Evolutionary conservation across 352 stramenopile species (phyloP).

Genomic region (Globisporangium cederbergense): DNA sequence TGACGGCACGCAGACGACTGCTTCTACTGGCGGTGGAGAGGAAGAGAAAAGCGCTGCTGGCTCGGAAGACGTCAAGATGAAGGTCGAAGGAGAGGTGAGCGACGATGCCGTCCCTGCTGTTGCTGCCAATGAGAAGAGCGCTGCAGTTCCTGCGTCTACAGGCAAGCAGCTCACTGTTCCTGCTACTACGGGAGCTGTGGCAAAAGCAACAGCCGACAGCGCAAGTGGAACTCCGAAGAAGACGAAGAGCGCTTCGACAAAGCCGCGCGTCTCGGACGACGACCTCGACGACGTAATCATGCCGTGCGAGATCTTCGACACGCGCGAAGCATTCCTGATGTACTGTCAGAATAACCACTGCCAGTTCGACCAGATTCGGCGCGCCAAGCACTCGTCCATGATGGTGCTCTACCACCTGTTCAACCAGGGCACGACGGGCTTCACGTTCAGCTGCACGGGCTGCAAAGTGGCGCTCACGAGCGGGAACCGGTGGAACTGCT

Average conservation of each 20-base stretch:
- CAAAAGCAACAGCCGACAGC: slow-evolving; percentile 16
- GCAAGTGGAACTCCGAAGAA: slow-evolving; percentile 21
- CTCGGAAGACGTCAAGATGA: slow-evolving; percentile 17
- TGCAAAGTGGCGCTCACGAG: slow-evolving; percentile 94
- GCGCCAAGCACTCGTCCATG: slow-evolving; percentile 83
- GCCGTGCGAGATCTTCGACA: slow-evolving; percentile 96
- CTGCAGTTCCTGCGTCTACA: background rate
- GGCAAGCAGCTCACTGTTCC: background rate
- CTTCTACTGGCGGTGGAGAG: background rate
- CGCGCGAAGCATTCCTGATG: slow-evolving; percentile 87
- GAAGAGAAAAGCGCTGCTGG: slow-evolving; percentile 14
- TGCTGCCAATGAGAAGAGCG: background rate
- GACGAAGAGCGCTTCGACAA: slow-evolving; percentile 23
- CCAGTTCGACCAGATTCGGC: slow-evolving; percentile 78
- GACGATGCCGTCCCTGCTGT: background rate
- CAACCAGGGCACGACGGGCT: slow-evolving; percentile 95
- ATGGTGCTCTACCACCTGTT: slow-evolving; percentile 87
- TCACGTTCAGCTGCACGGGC: slow-evolving; percentile 94
- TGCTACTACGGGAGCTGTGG: background rate
- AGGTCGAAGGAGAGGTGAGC: slow-evolving; percentile 8
- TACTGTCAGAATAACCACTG: slow-evolving; percentile 90
- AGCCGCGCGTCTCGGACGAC: slow-evolving; percentile 26
- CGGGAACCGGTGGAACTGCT: slow-evolving; percentile 95
- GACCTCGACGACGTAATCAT: slow-evolving; percentile 92
- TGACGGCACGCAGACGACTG: background rate